phyloP scores from a whole-genome alignment of 176 grass and related monocot species.

The Eragrostis curvula region DNA sequence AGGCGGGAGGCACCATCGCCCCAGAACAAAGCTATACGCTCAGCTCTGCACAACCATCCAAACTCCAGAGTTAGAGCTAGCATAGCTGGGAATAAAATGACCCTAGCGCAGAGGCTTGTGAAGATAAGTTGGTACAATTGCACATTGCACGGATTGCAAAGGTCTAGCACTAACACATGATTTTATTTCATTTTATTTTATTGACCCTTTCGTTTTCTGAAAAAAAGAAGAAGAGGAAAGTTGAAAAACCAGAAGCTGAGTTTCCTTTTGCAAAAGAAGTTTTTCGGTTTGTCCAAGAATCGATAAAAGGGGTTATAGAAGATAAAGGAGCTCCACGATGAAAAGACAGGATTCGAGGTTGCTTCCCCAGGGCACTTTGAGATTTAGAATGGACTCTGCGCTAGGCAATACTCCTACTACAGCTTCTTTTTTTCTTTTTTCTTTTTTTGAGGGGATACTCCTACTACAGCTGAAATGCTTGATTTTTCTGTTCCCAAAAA shows the following conservation, averaged over 20 bases:
- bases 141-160: background rate
- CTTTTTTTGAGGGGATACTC: background rate
- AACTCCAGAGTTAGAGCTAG: background rate
- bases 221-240: background rate
- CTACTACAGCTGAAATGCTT: too few relatives aligned
- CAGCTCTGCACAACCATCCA: background rate
- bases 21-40: background rate
- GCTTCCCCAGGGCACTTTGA: slow-evolving; percentile 15
- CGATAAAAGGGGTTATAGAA: background rate
- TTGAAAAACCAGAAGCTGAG: background rate
- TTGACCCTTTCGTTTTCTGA: background rate
- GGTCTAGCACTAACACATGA: background rate
- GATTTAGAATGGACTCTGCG: background rate
- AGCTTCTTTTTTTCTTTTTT: background rate
- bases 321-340: slow-evolving; percentile 21
- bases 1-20: background rate
- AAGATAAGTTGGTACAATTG: background rate
- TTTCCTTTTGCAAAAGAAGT: slow-evolving; percentile 3
- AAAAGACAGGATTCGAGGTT: slow-evolving; percentile 11
- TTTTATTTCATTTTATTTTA: background rate
- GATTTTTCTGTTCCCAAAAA: too few relatives aligned
- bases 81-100: background rate
- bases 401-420: background rate
- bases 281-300: background rate
- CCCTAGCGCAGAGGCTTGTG: background rate